These are phyloP conservation scores for Pythium brassicae DNA, from an alignment of 352 stramenopile genomes.

Conservation along the genomic window DNA sequence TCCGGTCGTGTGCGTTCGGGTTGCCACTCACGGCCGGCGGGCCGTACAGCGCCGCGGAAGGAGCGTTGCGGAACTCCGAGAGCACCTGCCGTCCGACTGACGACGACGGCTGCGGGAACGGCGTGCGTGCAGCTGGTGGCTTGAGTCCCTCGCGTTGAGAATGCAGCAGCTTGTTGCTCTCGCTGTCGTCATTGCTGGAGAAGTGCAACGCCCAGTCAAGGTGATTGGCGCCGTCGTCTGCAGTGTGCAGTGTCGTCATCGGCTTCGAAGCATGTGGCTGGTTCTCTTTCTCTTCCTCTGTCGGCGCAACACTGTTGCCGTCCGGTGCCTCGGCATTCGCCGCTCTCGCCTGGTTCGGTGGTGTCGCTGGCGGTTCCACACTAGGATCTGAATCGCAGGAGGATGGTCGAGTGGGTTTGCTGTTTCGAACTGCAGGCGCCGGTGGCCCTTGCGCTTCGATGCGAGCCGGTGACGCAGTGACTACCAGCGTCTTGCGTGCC, in stretches of 20 bases:
- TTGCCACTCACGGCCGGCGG: slow-evolving; percentile 16
- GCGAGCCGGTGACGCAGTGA: too few relatives aligned
- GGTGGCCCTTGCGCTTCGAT: too few relatives aligned
- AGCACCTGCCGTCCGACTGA: slow-evolving; percentile 64
- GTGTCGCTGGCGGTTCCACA: too few relatives aligned
- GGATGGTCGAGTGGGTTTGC: too few relatives aligned
- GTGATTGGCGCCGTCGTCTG: too few relatives aligned
- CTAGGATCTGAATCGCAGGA: too few relatives aligned
- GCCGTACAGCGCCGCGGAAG: slow-evolving; percentile 55
- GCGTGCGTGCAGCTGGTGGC: not conserved
- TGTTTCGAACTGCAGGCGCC: too few relatives aligned
- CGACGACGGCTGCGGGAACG: slow-evolving; percentile 13
- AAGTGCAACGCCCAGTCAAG: too few relatives aligned
- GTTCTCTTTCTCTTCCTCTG: slow-evolving; percentile 6
- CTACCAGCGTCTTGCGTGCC: too few relatives aligned
- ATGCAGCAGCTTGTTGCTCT: not conserved
- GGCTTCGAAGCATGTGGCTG: not conserved
- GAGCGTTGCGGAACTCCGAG: slow-evolving; percentile 67
- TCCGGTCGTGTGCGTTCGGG: not conserved
- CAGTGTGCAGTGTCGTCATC: not conserved
- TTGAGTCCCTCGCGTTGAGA: not conserved
- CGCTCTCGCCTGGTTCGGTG: not conserved
- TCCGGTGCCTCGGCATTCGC: not conserved
- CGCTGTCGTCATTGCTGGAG: not conserved
- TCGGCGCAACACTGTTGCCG: not conserved